phyloP scores from a whole-genome alignment of 768 basidiomycete species.

The Mycena chlorophos region DNA sequence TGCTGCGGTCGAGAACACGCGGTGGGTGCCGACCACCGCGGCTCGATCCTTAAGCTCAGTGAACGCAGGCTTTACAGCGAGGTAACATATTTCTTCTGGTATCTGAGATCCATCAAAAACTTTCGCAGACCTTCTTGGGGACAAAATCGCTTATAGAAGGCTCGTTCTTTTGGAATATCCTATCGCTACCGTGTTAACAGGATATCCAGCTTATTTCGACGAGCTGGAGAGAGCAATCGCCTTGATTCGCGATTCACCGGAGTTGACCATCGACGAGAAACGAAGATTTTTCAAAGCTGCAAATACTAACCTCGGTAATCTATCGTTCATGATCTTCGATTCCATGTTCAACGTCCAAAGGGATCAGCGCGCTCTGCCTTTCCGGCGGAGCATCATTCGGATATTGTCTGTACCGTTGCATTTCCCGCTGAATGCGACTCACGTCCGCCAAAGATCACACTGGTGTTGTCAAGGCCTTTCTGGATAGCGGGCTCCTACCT shows the following conservation, averaged over 20 bases:
- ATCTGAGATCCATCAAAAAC: constrained; percentile 16
- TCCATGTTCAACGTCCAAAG: constrained; percentile 25
- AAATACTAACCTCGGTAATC: constrained; percentile 78
- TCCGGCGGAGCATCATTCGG: constrained; percentile 97
- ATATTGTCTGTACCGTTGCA: constrained; percentile 64
- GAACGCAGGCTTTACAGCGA: constrained; percentile 81
- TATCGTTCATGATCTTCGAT: neutral
- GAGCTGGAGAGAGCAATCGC: constrained; percentile 77
- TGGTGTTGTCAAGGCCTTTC: constrained; percentile 89
- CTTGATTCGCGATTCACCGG: constrained; percentile 71
- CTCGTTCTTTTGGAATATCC: constrained; percentile 30
- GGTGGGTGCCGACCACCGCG: constrained; percentile 40
- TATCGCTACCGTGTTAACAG: constrained; percentile 9
- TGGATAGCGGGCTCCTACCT: constrained; percentile 84
- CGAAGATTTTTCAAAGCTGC: constrained; percentile 86
- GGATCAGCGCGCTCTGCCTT: constrained; percentile 85
- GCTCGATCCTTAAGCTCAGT: constrained; percentile 11
- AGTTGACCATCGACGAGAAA: constrained; percentile 85
- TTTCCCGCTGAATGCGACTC: constrained; percentile 1
- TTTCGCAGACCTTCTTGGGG: constrained; percentile 84
- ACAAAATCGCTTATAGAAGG: constrained; percentile 91
- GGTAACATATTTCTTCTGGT: constrained; percentile 51
- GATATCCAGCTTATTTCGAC: constrained; percentile 69
- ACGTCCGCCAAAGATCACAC: constrained; percentile 61
- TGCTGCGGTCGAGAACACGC: constrained; percentile 85